phyloP scores from a whole-genome alignment of 2,329 filamentous ascomycete species.

The Ophiocordyceps camponoti-leonardi region DNA sequence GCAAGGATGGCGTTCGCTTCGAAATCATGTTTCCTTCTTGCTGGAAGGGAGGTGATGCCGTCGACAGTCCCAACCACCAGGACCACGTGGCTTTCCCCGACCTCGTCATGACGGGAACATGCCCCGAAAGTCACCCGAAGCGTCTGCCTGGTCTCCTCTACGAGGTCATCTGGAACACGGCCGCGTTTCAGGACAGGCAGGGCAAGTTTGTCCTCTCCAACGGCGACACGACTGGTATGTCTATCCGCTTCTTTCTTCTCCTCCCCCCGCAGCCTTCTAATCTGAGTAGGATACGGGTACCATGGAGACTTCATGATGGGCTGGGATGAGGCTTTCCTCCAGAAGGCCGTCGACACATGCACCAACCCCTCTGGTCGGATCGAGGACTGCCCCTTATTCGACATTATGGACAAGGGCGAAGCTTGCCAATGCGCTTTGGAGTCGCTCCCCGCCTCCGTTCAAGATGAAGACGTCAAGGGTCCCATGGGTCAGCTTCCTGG shows the following conservation, averaged over 20 bases:
- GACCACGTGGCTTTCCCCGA: constrained; percentile 63
- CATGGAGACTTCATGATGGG: constrained; percentile 69
- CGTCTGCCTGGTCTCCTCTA: constrained; percentile 64
- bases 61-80: constrained; percentile 36
- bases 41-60: constrained; percentile 60
- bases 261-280: neutral
- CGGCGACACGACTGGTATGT: constrained; percentile 55
- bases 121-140: constrained; percentile 49
- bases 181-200: constrained; percentile 39
- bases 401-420: constrained; percentile 44
- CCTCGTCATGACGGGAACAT: constrained; percentile 58
- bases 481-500: constrained; percentile 48
- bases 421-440: constrained; percentile 42
- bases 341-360: constrained; percentile 58
- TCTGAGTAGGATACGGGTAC: constrained; percentile 46
- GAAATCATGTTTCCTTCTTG: constrained; percentile 83
- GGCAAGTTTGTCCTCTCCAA: constrained; percentile 64
- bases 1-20: constrained; percentile 62
- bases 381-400: constrained; percentile 59
- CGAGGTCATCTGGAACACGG: constrained; percentile 71
- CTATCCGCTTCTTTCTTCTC: neutral
- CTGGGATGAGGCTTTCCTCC: constrained; percentile 54
- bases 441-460: constrained; percentile 33
- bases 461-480: constrained; percentile 40
- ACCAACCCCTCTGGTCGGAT: constrained; percentile 53